These are phyloP conservation scores for Amylostereum chailletii DNA, from an alignment of 1,284 basidiomycete genomes.

Conservation along the genomic window DNA sequence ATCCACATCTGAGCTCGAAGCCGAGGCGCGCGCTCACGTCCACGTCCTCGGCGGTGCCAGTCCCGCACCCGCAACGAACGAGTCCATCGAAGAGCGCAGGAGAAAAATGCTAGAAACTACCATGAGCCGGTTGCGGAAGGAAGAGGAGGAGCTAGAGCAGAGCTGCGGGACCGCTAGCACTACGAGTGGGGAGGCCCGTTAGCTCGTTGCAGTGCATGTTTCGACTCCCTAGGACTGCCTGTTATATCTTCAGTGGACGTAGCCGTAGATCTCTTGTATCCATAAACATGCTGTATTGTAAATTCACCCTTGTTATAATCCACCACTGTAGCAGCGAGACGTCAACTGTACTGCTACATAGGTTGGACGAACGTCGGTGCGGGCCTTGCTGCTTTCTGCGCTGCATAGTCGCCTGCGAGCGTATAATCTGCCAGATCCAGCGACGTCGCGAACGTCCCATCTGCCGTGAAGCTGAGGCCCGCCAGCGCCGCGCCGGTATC, in stretches of 20 bases:
- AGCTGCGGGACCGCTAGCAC: constrained; percentile 48
- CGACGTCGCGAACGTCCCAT: constrained; percentile 18
- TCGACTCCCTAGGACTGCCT: too few species aligned
- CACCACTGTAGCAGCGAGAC: too few species aligned
- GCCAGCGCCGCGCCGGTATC: constrained; percentile 29
- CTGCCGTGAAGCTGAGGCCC: constrained; percentile 30
- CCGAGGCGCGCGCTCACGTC: constrained; percentile 29
- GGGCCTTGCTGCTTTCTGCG: not conserved
- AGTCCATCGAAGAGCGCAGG: constrained; percentile 49
- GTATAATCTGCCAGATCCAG: constrained; percentile 2
- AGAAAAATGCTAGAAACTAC: constrained; percentile 48
- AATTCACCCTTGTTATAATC: too few species aligned
- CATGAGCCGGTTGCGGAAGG: constrained; percentile 44
- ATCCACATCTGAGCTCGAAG: constrained; percentile 36
- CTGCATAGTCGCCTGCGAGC: not conserved
- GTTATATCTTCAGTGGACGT: too few species aligned
- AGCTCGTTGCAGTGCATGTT: too few species aligned
- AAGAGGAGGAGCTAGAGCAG: constrained; percentile 66
- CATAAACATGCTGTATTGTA: too few species aligned
- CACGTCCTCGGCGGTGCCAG: constrained; percentile 20
- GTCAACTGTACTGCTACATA: too few species aligned
- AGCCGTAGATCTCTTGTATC: too few species aligned
- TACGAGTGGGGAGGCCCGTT: too few species aligned
- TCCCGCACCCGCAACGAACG: constrained; percentile 16
- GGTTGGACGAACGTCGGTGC: constrained; percentile 3